Percentiles rank a stretch among this genome's conserved stretches.
phyloP scores from a whole-genome alignment of 805 yeast species.

The Kodamaea leandrae region DNA sequence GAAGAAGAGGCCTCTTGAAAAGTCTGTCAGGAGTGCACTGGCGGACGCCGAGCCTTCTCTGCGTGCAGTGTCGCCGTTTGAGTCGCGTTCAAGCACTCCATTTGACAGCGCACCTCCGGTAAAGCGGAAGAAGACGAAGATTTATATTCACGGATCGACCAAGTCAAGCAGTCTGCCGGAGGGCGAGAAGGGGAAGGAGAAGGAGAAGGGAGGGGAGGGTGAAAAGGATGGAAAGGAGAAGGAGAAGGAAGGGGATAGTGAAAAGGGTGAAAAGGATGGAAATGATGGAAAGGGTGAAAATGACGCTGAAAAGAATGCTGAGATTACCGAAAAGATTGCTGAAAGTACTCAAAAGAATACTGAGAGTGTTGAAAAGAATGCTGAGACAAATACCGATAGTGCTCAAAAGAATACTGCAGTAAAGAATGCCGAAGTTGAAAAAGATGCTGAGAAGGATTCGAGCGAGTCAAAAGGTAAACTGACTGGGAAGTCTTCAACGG shows the following conservation, averaged over 20 bases:
- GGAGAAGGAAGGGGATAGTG: not conserved
- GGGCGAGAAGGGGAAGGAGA: conserved; percentile 8
- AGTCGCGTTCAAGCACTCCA: conserved; percentile 19
- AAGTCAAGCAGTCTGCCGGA: not conserved
- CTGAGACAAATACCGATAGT: not conserved
- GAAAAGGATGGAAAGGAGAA: not conserved
- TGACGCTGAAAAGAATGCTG: not conserved
- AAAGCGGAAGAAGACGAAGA: conserved; percentile 27
- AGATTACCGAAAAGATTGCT: not conserved
- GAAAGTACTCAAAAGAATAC: not conserved
- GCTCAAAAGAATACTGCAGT: too few species aligned
- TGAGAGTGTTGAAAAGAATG: not conserved
- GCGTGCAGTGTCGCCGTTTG: conserved; percentile 2
- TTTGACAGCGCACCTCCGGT: conserved; percentile 13
- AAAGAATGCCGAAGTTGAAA: too few species aligned
- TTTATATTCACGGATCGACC: conserved; percentile 23
- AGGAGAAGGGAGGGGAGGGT: not conserved
- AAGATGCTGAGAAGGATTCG: too few species aligned
- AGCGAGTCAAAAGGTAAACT: too few species aligned
- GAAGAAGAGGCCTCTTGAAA: conserved; percentile 4
- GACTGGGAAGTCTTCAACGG: too few species aligned
- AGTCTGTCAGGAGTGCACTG: conserved; percentile 12
- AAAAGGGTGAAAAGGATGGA: too few species aligned
- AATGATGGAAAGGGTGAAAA: conserved; percentile 1
- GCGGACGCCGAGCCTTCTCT: conserved; percentile 11